phyloP scores from a whole-genome alignment of 2,329 filamentous ascomycete species.

The Lachnellula arida region DNA sequence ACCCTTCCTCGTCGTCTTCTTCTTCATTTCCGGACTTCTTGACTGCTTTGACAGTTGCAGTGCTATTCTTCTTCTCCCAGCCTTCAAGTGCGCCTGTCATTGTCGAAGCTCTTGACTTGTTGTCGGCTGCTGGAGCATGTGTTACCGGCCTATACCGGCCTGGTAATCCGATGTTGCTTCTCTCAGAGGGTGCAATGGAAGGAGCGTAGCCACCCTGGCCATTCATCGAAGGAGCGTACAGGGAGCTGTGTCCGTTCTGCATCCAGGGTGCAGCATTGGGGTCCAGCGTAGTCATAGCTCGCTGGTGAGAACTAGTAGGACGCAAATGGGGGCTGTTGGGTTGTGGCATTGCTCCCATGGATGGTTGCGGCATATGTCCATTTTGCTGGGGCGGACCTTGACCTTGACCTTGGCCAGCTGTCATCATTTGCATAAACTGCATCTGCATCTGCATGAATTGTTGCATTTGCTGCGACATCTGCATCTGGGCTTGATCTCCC shows the following conservation, averaged over 20 bases:
- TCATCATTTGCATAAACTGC: conserved; percentile 88
- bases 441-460: conserved; percentile 93
- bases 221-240: conserved; percentile 47
- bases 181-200: conserved; percentile 91
- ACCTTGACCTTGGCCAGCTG: conserved; percentile 25
- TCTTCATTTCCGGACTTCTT: conserved; percentile 40
- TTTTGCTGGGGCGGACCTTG: conserved; percentile 16
- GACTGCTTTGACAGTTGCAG: conserved; percentile 38
- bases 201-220: conserved; percentile 65
- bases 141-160: conserved; percentile 89
- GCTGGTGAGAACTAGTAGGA: conserved; percentile 30
- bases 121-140: conserved; percentile 43
- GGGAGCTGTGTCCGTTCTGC: conserved; percentile 37
- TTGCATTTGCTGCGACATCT: conserved; percentile 78
- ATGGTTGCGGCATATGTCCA: conserved; percentile 21
- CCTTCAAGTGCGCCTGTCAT: conserved; percentile 28
- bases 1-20: conserved; percentile 63
- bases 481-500: conserved; percentile 69
- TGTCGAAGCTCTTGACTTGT: conserved; percentile 30
- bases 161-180: conserved; percentile 87
- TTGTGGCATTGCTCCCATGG: conserved; percentile 20
- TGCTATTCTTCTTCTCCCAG: conserved; percentile 35
- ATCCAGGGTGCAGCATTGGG: conserved; percentile 58
- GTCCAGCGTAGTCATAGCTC: conserved; percentile 82
- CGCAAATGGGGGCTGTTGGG: conserved; percentile 20